Evolutionary conservation across 805 yeast genomes (phyloP), one percentile per base, ranked within the genome.

Genomic region (Barnettozyma wickerhamii): DNA sequence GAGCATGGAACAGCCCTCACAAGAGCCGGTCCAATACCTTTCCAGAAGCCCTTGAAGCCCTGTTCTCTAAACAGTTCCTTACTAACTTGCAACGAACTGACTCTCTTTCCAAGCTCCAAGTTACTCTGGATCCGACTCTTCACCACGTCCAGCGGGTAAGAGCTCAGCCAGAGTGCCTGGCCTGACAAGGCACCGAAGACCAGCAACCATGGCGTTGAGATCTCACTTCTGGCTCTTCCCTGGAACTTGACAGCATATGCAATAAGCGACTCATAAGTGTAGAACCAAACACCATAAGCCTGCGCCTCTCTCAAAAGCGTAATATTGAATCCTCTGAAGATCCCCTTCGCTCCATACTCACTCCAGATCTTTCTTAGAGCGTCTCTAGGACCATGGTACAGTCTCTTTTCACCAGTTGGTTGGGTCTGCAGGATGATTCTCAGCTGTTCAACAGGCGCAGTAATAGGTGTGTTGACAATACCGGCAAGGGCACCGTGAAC

Each of bases 401-500:
- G 52, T 19, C 63, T 64, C 10, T 66, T 50, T 1, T 71, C 68
- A 2, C 71, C 71, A 3, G 64, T 53, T 43, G 66, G 60, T 13
- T 87, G 84, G 2, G 96, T 89, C 64, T 93, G 99, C 51, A 93
- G 73, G 47, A 96, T 71, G 58, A 91, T 93, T 66, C 99, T 81
- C 45, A 93, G 74, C 56, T 90, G 98, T 62, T 93, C 99, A 44
- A 93, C 93, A 2, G 99, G 98, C 3, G 95, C 75, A 2, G 97
- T 95, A 52, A 91, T 64, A 45, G 90, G 81, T 2, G 95, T 84
- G 65, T 90, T 91, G 19, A 95, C 88, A 40, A 89, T 64, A 29
- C 99, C 99, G 28, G 96, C 96, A 19, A 86, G 84, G 4, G 84
- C 81, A 56, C 99, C 99, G 56, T 95, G 80, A 14, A 72, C 51